These are phyloP conservation scores for Wilhelminamyces savonicus DNA, from an alignment of 805 yeast species.

Conservation along the genomic window DNA sequence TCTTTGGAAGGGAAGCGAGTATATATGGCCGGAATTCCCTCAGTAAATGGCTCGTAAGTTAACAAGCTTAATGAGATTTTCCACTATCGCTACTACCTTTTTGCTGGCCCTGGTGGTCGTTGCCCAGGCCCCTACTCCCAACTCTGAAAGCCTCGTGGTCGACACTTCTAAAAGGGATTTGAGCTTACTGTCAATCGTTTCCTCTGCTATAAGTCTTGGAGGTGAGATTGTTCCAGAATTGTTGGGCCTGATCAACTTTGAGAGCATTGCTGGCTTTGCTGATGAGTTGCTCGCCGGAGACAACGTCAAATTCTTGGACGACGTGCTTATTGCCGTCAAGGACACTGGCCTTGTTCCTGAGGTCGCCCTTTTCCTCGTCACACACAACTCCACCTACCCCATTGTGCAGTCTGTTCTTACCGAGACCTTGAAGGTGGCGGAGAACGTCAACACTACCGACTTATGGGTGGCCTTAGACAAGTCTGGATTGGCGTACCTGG, in stretches of 20 bases:
- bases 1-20: no score
- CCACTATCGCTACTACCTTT: constrained; percentile 2
- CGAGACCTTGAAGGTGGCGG: constrained; percentile 9
- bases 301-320: constrained; percentile 15
- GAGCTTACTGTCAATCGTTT: constrained; percentile 4
- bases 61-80: constrained; percentile 3
- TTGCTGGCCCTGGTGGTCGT: no score
- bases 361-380: constrained; percentile 14
- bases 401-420: constrained; percentile 11
- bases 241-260: constrained; percentile 10
- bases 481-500: constrained; percentile 22
- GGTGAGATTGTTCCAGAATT: constrained; percentile 11
- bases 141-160: constrained; percentile 4
- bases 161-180: constrained; percentile 5
- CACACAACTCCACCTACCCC: constrained; percentile 15
- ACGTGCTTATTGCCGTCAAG: constrained; percentile 15
- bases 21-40: no score
- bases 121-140: no score
- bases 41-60: no score
- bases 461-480: constrained; percentile 23
- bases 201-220: no score
- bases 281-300: constrained; percentile 17
- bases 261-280: constrained; percentile 23
- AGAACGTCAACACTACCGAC: constrained; percentile 15
- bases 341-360: constrained; percentile 18